Evolutionary conservation across 441 rosid species (phyloP).

Genomic region (Eugenia klotzschiana): DNA sequence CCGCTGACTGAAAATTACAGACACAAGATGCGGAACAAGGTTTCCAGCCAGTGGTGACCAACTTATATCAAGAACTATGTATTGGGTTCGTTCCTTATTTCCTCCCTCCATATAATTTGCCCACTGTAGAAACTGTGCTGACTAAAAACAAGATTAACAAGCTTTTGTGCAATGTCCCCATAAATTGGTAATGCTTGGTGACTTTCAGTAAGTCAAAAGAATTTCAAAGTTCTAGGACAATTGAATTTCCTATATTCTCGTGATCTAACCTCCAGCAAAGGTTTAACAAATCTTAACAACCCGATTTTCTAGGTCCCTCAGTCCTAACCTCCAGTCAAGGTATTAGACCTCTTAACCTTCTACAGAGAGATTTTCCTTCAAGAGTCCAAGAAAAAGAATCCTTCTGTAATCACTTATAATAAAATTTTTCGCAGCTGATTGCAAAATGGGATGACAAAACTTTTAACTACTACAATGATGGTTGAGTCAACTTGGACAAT

Average conservation of each 20-base stretch:
- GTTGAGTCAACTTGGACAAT: background rate
- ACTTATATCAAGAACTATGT: background rate
- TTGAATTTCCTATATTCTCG: background rate
- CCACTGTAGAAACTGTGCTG: background rate
- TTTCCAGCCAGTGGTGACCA: background rate
- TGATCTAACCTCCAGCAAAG: background rate
- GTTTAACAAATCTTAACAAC: background rate
- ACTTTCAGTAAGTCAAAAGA: background rate
- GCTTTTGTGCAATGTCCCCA: background rate
- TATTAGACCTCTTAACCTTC: background rate
- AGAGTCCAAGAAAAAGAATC: background rate
- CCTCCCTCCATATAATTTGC: background rate
- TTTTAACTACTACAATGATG: background rate
- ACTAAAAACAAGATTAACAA: background rate
- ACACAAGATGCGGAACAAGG: background rate
- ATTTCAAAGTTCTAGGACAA: background rate
- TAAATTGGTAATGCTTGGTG: background rate
- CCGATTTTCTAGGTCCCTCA: background rate
- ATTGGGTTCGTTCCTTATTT: background rate
- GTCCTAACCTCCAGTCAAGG: background rate
- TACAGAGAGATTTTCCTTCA: background rate
- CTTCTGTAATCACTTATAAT: background rate
- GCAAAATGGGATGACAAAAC: background rate
- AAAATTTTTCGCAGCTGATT: background rate
- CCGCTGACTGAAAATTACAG: background rate